Evolutionary conservation across 202 grass and related monocot species (phyloP), one percentile per base, ranked within the genome.

Genomic region (Carex sylvatica): DNA sequence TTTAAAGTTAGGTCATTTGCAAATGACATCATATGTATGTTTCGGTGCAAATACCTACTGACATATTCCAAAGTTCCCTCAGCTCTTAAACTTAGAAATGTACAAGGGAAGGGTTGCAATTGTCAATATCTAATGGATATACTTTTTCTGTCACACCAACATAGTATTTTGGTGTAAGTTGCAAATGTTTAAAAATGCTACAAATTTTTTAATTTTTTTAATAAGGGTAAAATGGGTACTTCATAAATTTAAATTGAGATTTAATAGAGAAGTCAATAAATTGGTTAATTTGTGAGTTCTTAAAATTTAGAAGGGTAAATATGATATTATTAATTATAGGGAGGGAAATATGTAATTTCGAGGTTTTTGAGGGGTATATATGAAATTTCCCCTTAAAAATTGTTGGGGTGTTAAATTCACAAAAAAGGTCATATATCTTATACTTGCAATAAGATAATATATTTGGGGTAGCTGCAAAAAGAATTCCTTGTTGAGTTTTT

Each of bases 401-500:
- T 38, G 11, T 20, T 59, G 52, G 31, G 28, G 16, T 77, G 28
- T 22, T 59, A 60, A 10, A 78, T 58, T 56, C 54, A 2, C 53
- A 2, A 58, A 59, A 5, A 2, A 36, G 38, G 18, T 16, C 19
- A 20, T 26, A 51, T 28, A 70, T 76, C 24, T 59, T 18, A n/a
- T 78, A 18, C 73, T 76, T 76, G 73, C 51, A 35, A 58, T 78
- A 22, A 33, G 31, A 69, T 69, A 40, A 40, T 69, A 69, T n/a
- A 69, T 5, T 42, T 69, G 65, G 33, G 40, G 6, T 9, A 38
- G 19, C 65, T 40, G 16, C 33, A n/a, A 9, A 69, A 53, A 58
- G 18, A 36, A 77, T 7, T 28, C 16, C 51, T 77, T 77, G 36
- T 19, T 59, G 14, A 77, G 51, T 69, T 66, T 53, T 40, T 12